Base-by-base conservation (phyloP, 2,329 filamentous ascomycete species). In the Fusarium setosum region DNA sequence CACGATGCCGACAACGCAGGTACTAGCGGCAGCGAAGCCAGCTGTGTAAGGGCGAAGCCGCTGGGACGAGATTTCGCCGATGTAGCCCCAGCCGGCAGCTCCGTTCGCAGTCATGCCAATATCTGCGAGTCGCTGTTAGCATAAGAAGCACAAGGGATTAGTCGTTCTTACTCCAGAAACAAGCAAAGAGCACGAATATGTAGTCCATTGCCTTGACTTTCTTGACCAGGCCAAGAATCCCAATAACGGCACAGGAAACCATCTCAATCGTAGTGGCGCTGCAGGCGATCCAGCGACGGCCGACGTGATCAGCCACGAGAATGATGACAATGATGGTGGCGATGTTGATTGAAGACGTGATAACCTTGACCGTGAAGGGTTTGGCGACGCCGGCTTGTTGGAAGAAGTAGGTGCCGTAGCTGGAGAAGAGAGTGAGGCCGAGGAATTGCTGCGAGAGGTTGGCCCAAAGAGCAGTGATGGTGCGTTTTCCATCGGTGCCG, bases 401-500 rank as follows among this genome's bases (percentile, higher is more conserved):
- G 29, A 48, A 48, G 4, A 48, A 48, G 13, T 75, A 77, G 31
- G 72, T 90, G 1, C 86, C 87, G 67, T 89, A 91, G 60, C 86
- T 55, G 1, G 51, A 55, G 47, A 61, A 61, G 24, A 61, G 44
- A 0, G 59, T 58, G 4, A 61, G 48, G 6, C 59, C 59, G 29
- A 61, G 47, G 23, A 63, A 63, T 38, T 60, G 56, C 50, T 72
- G 62, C 3, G 62, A 56, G 23, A 71, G 34, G 41, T 66, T 67
- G 12, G 72, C 68, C 71, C 72, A 76, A 11, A 69, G 54, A 12
- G 75, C 63, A 24, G 74, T 69, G n/a, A 76, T 5, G 29, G 74
- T 74, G 5, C 74, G 72, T 13, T 68, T 55, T 4, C 74, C 67
- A 44, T 76, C 72, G 18, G 61, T 65, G 10, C 75, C 74, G 21